Evolutionary conservation across 495 filamentous ascomycete genomes (phyloP), one percentile per base, ranked within the genome.

Genomic region (Aspergillus biplanus): DNA sequence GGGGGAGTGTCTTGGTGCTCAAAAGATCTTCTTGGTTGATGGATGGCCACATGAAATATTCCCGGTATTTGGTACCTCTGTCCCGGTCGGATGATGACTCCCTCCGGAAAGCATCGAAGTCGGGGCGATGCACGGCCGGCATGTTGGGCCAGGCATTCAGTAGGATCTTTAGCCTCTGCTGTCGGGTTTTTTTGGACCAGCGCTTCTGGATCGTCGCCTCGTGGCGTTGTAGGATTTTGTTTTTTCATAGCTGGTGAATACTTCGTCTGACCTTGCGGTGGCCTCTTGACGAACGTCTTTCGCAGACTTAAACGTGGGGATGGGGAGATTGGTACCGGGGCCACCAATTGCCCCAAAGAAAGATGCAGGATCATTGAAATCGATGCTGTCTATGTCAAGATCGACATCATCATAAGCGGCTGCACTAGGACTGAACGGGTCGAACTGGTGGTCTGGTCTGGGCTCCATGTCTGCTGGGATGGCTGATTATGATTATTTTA

Each of bases 11-110:
- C 52, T 56, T 63, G 3, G 52, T 33, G 15, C 77, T 72, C 11
- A 55, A 54, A 6, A 88, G 69, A 67, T 87, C 85, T 59, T 87
- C 84, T 33, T 81, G 74, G 62, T 89, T 89, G 68, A 87, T 81
- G 55, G 79, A 75, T 0, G 86, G 86, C 75, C 79, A 85, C 37
- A 84, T 57, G 39, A 73, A 86, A 6, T 67, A 64, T 3, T 79
- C 73, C 34, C 62, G 54, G 44, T 67, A 66, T 35, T 69, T 33
- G 3, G 66, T 71, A 21, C 31, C 32, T 15, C 15, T 27, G 1
- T 44, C 44, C 13, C 39, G 37, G 37, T 6, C 27, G 42, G 42
- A 4, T 27, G 4, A 39, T 34, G 27, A 37, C 35, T 77, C 69
- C 11, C 67, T 72, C 4, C 61, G 56, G 16, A 82, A 78, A 6